These are phyloP conservation scores for Ceratocystis cubensis DNA, from an alignment of 2,329 filamentous ascomycete genomes.

Conservation along the genomic window DNA sequence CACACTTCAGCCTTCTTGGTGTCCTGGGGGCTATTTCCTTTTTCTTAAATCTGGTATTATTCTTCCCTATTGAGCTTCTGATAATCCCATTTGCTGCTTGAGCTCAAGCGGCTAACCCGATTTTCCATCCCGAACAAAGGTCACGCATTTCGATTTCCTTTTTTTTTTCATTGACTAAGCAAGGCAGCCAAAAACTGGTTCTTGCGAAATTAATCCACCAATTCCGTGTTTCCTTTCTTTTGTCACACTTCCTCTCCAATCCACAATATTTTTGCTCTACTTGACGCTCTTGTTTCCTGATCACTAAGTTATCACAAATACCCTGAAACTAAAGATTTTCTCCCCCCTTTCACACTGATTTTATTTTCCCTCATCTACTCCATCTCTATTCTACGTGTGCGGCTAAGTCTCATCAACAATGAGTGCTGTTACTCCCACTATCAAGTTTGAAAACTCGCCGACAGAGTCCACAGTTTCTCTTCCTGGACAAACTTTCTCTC, in stretches of 20 bases:
- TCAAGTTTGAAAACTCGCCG: constrained; percentile 44
- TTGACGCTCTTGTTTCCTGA: background rate
- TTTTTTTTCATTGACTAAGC: constrained; percentile 15
- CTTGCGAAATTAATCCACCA: background rate
- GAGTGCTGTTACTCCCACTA: constrained; percentile 26
- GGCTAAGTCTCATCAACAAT: constrained; percentile 23
- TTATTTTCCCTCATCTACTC: background rate
- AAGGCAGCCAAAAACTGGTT: constrained; percentile 7
- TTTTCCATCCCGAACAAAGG: background rate
- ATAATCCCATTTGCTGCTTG: background rate
- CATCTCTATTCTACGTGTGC: constrained; percentile 8
- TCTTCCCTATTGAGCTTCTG: background rate
- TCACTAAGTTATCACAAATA: background rate
- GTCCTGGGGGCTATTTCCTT: background rate
- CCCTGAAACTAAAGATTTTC: background rate
- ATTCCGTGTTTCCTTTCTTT: background rate
- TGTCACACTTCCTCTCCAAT: background rate
- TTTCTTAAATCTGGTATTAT: background rate
- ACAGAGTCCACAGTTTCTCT: constrained; percentile 42
- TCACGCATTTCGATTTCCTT: no score
- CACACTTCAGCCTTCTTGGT: constrained; percentile 3
- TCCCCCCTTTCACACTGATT: background rate
- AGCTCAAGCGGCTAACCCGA: background rate
- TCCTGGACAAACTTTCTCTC: constrained; percentile 37
- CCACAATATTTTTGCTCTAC: background rate